A percentile compares a stretch with the other conserved stretches of the same genome.
Conservation (phyloP, 176 grass and related monocot genomes). For the Oryza brachyantha region DNA sequence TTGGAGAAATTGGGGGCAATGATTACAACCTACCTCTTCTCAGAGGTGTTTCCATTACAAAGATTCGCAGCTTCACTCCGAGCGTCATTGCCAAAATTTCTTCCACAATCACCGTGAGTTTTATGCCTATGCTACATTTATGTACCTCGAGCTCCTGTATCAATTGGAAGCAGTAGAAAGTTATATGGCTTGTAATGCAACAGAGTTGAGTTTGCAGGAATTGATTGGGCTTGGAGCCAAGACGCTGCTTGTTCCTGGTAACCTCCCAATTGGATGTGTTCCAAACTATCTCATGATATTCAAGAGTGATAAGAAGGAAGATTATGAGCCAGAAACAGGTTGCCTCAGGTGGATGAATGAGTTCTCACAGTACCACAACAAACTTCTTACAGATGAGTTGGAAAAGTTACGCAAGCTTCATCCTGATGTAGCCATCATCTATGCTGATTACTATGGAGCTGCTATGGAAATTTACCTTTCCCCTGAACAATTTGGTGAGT, state of each 20-base stretch:
- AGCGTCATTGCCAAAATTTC: slow-evolving; percentile 58
- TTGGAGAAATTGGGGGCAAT: slow-evolving; percentile 95
- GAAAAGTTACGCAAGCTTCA: slow-evolving; percentile 46
- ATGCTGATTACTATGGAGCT: slow-evolving; percentile 76
- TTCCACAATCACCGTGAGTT: slow-evolving; percentile 63
- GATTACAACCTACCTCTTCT: slow-evolving; percentile 82
- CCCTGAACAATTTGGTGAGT: slow-evolving; percentile 64
- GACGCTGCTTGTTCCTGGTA: slow-evolving; percentile 75
- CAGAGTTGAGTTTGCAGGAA: slow-evolving; percentile 44
- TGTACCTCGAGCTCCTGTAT: not conserved
- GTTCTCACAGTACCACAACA: slow-evolving; percentile 77
- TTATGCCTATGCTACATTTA: not conserved
- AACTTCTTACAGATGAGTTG: slow-evolving; percentile 50
- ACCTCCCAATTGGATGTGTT: slow-evolving; percentile 81
- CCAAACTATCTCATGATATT: slow-evolving; percentile 63
- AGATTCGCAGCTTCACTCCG: slow-evolving; percentile 68
- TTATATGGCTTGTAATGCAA: slow-evolving; percentile 9
- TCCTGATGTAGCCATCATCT: slow-evolving; percentile 55
- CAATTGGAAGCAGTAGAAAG: not conserved
- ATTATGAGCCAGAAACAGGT: slow-evolving; percentile 78
- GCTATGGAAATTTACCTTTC: slow-evolving; percentile 60
- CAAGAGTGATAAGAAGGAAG: slow-evolving; percentile 52
- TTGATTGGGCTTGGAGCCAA: slow-evolving; percentile 73
- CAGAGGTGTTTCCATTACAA: slow-evolving; percentile 29
- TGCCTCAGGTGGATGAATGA: slow-evolving; percentile 80